Evolutionary conservation across 2,329 filamentous ascomycete species (phyloP).

Genomic region (Hymenoscyphus scutula): DNA sequence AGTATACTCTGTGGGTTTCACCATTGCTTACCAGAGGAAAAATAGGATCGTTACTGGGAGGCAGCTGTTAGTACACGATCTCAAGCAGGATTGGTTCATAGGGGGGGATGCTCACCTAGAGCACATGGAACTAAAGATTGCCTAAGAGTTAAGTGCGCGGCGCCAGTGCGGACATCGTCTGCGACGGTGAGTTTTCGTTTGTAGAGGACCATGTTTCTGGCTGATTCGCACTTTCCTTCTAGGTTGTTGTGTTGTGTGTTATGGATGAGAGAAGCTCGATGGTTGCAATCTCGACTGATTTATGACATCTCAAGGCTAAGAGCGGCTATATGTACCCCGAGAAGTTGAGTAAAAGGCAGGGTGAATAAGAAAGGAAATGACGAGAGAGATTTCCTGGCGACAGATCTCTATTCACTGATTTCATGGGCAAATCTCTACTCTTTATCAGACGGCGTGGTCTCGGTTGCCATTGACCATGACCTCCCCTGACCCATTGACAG

Average conservation of each 20-base stretch:
- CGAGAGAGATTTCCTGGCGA: neutral
- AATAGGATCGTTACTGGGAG: constrained; percentile 46
- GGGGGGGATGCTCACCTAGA: constrained; percentile 16
- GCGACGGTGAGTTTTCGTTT: constrained; percentile 36
- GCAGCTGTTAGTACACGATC: neutral
- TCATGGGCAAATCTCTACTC: neutral
- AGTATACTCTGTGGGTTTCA: neutral
- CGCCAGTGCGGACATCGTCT: constrained; percentile 38
- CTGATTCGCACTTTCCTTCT: neutral
- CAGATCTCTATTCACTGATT: neutral
- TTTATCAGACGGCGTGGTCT: neutral
- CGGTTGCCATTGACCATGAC: neutral
- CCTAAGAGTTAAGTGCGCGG: constrained; percentile 35
- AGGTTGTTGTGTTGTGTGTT: constrained; percentile 1
- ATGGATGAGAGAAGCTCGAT: neutral
- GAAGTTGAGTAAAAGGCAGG: neutral
- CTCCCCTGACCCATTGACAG: neutral
- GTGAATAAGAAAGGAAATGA: no score
- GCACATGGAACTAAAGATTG: constrained; percentile 37
- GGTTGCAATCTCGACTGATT: neutral
- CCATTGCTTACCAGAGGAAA: constrained; percentile 46
- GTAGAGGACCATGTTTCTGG: constrained; percentile 33
- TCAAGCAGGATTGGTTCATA: neutral
- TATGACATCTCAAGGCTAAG: neutral
- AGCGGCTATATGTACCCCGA: neutral